A percentile compares a stretch with the other conserved stretches of the same genome.
Evolutionary conservation across 345 rosid species (phyloP).

Genomic region (Erucastrum elatum): DNA sequence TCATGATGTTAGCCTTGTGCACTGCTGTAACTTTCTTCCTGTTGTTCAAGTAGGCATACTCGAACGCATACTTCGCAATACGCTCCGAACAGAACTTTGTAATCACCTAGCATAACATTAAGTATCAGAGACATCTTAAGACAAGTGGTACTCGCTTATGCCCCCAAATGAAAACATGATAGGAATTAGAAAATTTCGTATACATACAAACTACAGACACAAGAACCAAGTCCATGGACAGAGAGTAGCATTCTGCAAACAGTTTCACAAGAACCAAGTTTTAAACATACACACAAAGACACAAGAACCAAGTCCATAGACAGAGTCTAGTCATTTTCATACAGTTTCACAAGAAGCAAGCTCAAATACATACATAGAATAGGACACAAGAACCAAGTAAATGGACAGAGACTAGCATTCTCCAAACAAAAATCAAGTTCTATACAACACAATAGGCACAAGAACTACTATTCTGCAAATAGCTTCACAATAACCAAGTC

Average conservation of each 20-base stretch:
- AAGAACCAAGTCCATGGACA: not conserved
- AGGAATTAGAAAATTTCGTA: too few relatives aligned
- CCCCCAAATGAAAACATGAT: not conserved
- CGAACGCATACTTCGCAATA: constrained; percentile 93
- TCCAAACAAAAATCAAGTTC: not conserved
- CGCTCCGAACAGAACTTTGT: constrained; percentile 99
- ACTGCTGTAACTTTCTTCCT: constrained; percentile 94
- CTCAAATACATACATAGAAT: not conserved
- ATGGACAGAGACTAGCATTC: not conserved
- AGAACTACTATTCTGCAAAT: not conserved
- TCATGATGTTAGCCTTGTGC: constrained; percentile 98
- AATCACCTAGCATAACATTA: constrained; percentile 64
- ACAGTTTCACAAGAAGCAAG: not conserved
- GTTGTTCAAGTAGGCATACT: constrained; percentile 94
- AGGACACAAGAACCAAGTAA: not conserved
- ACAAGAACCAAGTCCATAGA: not conserved
- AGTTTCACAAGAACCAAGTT: not conserved
- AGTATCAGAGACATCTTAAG: constrained; percentile 25
- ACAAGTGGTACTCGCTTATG: not conserved
- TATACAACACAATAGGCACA: not conserved
- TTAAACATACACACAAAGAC: not conserved
- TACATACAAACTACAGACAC: not conserved
- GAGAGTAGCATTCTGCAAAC: not conserved
- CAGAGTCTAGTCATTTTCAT: not conserved
- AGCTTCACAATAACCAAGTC: not conserved